Evolutionary conservation across 2,329 filamentous ascomycete species (phyloP), one percentile per base, ranked within the genome.

Genomic region (Trichoderma afroharzianum): DNA sequence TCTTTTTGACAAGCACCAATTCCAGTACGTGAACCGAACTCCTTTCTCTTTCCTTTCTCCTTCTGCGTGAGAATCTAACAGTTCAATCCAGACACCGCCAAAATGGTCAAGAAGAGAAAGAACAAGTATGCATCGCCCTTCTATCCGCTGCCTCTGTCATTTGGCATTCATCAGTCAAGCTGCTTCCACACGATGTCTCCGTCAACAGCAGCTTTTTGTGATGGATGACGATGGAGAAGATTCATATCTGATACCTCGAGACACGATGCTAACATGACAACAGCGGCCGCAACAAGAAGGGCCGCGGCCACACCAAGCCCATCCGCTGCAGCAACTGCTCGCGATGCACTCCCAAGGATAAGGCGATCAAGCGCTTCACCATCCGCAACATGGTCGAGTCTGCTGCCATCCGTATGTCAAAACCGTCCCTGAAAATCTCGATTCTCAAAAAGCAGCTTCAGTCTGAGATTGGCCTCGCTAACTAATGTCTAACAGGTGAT

Each of bases 361-460:
- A 99, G 94, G 96, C 97, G 80, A 98, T 99, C 91, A 99, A 99
- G 94, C 91, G 96, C 88, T 99, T 99, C 91, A 99, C 96, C 88
- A 90, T 99, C 90, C 93, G 96, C 86, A 98, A 99, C 93, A 99
- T 99, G 96, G 96, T 99, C 79, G 96, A 99, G 89, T 98, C 95
- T 82, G 96, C 97, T 83, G 96, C 96, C 83, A 98, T 99, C 85
- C 96, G 97, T 98, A 95, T 82, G 95, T 93, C 39, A 43, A 26
- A 36, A 11, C n/a, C 33, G 11, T n/a, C 18, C 33, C 4, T 24
- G 21, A 43, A 3, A 24, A 30, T 24, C 9, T 8, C 18, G 11
- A 24, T 33, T 21, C 18, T 14, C 18, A 18, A 58, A 58, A 32
- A 21, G 9, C 9, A 30, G 14, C 30, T 21, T 24, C 6, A 32